Conservation (phyloP, 805 yeast genomes). For the Hanseniaspora mollemarum region DNA sequence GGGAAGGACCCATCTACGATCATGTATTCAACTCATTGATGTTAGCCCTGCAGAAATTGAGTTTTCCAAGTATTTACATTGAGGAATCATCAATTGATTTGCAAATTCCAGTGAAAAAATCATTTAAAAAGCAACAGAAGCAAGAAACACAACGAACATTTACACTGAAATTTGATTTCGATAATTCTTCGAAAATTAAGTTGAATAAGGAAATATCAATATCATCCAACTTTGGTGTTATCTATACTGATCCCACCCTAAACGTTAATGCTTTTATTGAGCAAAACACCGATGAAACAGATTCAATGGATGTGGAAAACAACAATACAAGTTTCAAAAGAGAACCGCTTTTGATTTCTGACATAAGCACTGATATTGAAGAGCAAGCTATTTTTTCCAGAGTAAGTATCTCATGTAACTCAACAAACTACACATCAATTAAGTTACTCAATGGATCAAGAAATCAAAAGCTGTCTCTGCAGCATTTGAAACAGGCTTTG, state of each 20-base stretch:
- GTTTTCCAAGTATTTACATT: constrained; percentile 56
- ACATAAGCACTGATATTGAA: constrained; percentile 77
- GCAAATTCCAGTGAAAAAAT: constrained; percentile 37
- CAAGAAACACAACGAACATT: constrained; percentile 39
- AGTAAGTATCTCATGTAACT: constrained; percentile 33
- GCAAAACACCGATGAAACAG: constrained; percentile 25
- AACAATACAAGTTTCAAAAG: constrained; percentile 13
- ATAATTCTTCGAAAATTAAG: constrained; percentile 31
- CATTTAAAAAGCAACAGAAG: constrained; percentile 31
- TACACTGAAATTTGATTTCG: constrained; percentile 47
- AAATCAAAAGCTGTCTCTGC: constrained; percentile 37
- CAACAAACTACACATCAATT: constrained; percentile 29
- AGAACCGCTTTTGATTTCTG: constrained; percentile 46
- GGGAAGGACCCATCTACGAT: constrained; percentile 75
- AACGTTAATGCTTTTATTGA: constrained; percentile 20
- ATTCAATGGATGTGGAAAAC: constrained; percentile 29
- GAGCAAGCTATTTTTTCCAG: constrained; percentile 49
- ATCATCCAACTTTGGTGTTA: constrained; percentile 49
- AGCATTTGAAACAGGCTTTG: constrained; percentile 39
- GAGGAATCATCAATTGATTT: constrained; percentile 50
- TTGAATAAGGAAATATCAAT: constrained; percentile 34
- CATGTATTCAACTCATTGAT: constrained; percentile 59
- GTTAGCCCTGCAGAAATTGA: constrained; percentile 47
- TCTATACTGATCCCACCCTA: constrained; percentile 34
- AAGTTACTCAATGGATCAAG: constrained; percentile 43